Conservation (phyloP, 305 asterid genomes). For the Fraxinus angustifolia region DNA sequence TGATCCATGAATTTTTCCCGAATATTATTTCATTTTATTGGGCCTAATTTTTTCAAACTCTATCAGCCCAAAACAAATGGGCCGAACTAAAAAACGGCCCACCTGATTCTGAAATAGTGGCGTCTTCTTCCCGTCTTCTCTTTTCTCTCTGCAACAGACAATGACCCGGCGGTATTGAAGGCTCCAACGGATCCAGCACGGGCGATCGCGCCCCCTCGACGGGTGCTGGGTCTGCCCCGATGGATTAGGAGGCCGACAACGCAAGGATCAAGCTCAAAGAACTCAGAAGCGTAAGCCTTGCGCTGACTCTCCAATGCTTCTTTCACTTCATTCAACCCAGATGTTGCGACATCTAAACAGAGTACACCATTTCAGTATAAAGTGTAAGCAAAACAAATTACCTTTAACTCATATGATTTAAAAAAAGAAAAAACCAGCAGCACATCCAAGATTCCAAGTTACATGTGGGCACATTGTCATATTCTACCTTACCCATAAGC, state of each 20-base stretch:
- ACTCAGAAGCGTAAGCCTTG: constrained; percentile 83
- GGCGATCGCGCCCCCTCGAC: too few relatives aligned
- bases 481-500: neutral
- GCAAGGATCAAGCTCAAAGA: constrained; percentile 83
- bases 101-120: too few relatives aligned
- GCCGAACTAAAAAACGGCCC: too few relatives aligned
- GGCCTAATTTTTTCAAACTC: too few relatives aligned
- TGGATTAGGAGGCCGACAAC: constrained; percentile 46
- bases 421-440: neutral
- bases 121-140: too few relatives aligned
- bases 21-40: too few relatives aligned
- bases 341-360: constrained; percentile 61
- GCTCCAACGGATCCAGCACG: too few relatives aligned
- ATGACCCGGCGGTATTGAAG: too few relatives aligned
- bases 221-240: too few relatives aligned
- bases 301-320: constrained; percentile 94
- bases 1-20: too few relatives aligned
- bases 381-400: neutral
- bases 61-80: too few relatives aligned
- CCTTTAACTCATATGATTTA: neutral
- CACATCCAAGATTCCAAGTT: neutral
- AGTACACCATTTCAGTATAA: neutral
- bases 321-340: constrained; percentile 71
- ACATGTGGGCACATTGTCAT: neutral
- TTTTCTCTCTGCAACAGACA: too few relatives aligned